Evolutionary conservation across 225 moss, liverwort and hornwort genomes (phyloP), one percentile per base, ranked within the genome.

Genomic region (Straminergon stramineum): DNA sequence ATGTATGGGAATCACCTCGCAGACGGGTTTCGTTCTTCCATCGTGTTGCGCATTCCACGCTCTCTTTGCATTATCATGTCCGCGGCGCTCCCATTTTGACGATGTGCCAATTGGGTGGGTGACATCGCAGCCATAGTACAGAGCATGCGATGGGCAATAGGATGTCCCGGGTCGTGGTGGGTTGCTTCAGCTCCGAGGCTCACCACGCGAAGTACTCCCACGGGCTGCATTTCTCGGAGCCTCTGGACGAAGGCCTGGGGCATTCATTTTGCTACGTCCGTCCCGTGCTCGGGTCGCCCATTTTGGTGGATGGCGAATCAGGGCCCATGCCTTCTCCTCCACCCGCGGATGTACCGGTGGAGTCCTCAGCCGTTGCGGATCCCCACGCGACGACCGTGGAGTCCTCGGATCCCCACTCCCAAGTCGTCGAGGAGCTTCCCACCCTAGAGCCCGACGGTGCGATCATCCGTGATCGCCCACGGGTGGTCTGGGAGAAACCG

Each of bases 211-310:
- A 89, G 69, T 93, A 87, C 60, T 63, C 91, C 43, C 93, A 91
- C 21, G 97, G 94, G 91, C 85, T 99, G 90, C 96, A 95, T 88
- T 99, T 96, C 87, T 97, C 99, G 75, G 97, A 97, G 82, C 96
- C 97, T 55, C 52, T 99, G 92, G 99, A 99, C 88, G 99, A 97
- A 93, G 99, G 99, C 41, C 88, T 99, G 89, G 99, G 99, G 22
- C 99, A 99, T 85, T 99, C 99, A 20, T 99, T 99, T 85, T 99
- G 97, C 86, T 99, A 99, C 75, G 97, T 99, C 23, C 93, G 99
- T 41, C 99, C 96, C 56, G 93, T 92, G 52, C 89, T 93, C 5
- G 96, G 93, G 70, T 95, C 95, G 30, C 92, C 95, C 37, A 45
- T 90, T 17, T 70, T 93, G 51, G 88, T 92, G 37, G 95, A 96